Evolutionary conservation across 371 early-diverging fungal species (phyloP), one percentile per base, ranked within the genome.

Genomic region (Lichtheimia ornata): DNA sequence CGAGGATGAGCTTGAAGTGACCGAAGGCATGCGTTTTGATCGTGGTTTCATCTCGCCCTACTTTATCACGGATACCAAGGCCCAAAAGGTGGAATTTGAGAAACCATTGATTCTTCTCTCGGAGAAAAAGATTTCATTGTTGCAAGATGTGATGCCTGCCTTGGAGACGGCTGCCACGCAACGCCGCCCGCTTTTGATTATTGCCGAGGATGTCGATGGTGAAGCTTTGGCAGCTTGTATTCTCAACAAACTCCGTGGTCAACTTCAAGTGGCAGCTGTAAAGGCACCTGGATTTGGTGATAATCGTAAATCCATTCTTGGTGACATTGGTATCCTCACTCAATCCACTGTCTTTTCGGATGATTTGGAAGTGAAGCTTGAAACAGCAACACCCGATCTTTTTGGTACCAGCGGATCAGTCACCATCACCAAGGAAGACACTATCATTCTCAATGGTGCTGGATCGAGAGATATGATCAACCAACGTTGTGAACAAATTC

Each of bases 281-380:
- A 98, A 98, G 88, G 97, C 98, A 6, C 98, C 98, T 57, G 98
- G 98, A 41, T 98, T 97, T 63, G 98, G 98, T 76, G 98, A 98
- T 79, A 97, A 98, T 91, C 93, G 98, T 76, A 97, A 97, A 88
- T 92, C 94, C 45, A 97, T 96, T 64, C 84, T 98, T 53, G 95
- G 95, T 57, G 98, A 98, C 78, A 88, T 98, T 67, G 98, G 93
- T 66, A 93, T 96, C 58, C 81, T 97, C 61, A 97, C 98, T 60
- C 91, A 94, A 74, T 90, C 89, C 53, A 91, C 93, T 50, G 98
- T 98, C 61, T 97, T 98, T 82, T 88, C 90, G 50, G 96, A 96
- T 70, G 98, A 98, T 66, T 84, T 96, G 51, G 97, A 97, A 63
- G 74, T 93, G 64, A 97, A 96, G 88, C 84, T 98, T 59, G 98